phyloP scores from a whole-genome alignment of 1,284 basidiomycete species.

The Xerocomus minutiporus region DNA sequence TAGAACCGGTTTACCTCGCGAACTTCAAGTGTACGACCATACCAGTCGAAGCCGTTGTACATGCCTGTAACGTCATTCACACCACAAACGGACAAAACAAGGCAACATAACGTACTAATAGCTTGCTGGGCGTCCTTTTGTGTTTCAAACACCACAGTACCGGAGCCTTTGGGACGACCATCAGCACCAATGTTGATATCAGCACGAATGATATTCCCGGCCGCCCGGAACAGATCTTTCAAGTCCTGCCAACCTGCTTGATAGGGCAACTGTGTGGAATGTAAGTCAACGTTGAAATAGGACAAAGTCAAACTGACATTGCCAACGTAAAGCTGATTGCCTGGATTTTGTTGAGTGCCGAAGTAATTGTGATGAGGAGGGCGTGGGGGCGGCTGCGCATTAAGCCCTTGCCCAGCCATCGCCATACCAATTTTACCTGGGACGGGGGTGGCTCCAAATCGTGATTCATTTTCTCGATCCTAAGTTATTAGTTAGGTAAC shows the following conservation, averaged over 20 bases:
- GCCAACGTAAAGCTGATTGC: slow-evolving; percentile 88
- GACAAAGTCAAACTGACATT: slow-evolving; percentile 56
- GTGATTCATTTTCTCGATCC: slow-evolving; percentile 95
- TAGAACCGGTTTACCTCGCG: slow-evolving; percentile 64
- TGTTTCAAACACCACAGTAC: slow-evolving; percentile 92
- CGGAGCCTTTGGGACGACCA: slow-evolving; percentile 90
- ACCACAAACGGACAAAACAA: slow-evolving; percentile 3
- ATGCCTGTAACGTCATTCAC: slow-evolving; percentile 51
- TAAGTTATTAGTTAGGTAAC: slow-evolving; percentile 33
- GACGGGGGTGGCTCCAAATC: slow-evolving; percentile 90
- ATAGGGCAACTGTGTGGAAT: slow-evolving; percentile 68
- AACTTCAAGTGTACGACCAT: slow-evolving; percentile 87
- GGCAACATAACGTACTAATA: slow-evolving; percentile 59
- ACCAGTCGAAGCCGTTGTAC: slow-evolving; percentile 95
- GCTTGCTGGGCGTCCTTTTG: slow-evolving; percentile 87
- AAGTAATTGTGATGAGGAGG: slow-evolving; percentile 71
- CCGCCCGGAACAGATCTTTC: slow-evolving; percentile 93
- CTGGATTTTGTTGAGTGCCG: slow-evolving; percentile 59
- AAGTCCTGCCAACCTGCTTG: slow-evolving; percentile 98
- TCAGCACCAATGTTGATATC: slow-evolving; percentile 92
- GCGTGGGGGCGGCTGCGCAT: slow-evolving; percentile 70
- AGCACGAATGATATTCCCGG: slow-evolving; percentile 90
- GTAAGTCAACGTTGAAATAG: slow-evolving; percentile 6
- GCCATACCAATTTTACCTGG: slow-evolving; percentile 91
- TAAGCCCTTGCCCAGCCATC: slow-evolving; percentile 75